Base-by-base conservation (phyloP, 306 rosid species). In the Glycine soja region DNA sequence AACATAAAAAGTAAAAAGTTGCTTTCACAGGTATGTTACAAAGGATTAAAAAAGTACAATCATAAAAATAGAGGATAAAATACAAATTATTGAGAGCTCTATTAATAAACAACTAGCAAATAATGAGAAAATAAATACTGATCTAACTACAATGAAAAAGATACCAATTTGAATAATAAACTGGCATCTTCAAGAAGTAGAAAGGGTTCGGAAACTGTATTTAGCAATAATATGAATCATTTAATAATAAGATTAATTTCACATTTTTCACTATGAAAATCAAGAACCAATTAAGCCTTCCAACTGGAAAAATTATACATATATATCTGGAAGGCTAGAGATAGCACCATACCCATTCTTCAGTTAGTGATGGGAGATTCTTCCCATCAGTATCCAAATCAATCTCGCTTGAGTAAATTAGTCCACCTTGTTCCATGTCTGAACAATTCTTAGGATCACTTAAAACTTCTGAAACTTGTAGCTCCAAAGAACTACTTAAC, bases 401-500 rank as follows among this genome's bases (percentile, higher is more conserved):
- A 34, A 34, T 34, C 69, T 32, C 5, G 3, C 18, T 63, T 34
- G 43, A 32, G 9, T 63, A 11, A 0, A 58, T 10, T 58, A 58
- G 36, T 18, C 36, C 36, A 58, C 69, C 40, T 45, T 11, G 18
- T 34, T 32, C 46, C 69, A 34, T 10, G 6, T 12, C 16, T 63
- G 5, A 63, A 63, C 9, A 7, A n/a, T 63, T 63, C 46, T 6
- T 63, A 34, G 69, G 30, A 24, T 24, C 30, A 24, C 30, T 24
- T 24, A 24, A 24, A 57, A 57, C 63, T 57, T 57, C 63, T 57
- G 12, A 57, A 57, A 18, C 66, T 83, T 88, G 87, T 71, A 78
- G 78, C 74, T 87, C 86, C 38, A 77, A 15, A 14, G 88, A 86
- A 83, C 88, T 71, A 80, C 79, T 74, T 71, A 54, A 82, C 50